These are phyloP conservation scores for Durotheca rogersii DNA, from an alignment of 495 filamentous ascomycete genomes.

Conservation along the genomic window DNA sequence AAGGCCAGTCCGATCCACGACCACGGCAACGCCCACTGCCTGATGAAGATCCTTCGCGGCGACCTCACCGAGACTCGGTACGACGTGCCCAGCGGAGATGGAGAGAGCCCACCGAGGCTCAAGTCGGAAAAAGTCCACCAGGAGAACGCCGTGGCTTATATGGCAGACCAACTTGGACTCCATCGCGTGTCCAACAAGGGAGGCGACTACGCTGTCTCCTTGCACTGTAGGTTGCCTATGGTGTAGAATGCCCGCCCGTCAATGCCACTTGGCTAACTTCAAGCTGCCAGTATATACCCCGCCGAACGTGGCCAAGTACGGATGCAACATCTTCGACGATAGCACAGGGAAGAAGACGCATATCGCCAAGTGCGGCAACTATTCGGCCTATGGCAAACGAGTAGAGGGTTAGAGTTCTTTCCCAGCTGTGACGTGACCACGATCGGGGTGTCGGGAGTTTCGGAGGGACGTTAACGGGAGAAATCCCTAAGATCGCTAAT, in stretches of 20 bases:
- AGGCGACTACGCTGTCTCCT: conserved; percentile 74
- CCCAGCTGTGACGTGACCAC: conserved; percentile 17
- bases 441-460: conserved; percentile 16
- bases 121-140: conserved; percentile 55
- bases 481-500: too few species aligned
- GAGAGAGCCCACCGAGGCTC: conserved; percentile 52
- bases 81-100: conserved; percentile 62
- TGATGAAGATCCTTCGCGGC: conserved; percentile 72
- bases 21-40: conserved; percentile 79
- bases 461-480: conserved; percentile 4
- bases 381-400: conserved; percentile 55
- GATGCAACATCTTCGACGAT: conserved; percentile 71
- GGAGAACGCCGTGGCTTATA: conserved; percentile 74
- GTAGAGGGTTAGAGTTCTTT: conserved; percentile 21
- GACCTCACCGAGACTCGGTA: conserved; percentile 77
- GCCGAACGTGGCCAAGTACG: conserved; percentile 75
- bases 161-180: conserved; percentile 81
- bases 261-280: conserved; percentile 32
- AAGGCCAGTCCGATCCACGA: conserved; percentile 85
- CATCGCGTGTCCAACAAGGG: conserved; percentile 79
- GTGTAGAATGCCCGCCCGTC: conserved; percentile 1
- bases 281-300: conserved; percentile 80
- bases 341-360: conserved; percentile 71
- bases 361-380: conserved; percentile 65
- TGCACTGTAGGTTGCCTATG: conserved; percentile 66